Evolutionary conservation across 176 grass and related monocot species (phyloP), one percentile per base, ranked within the genome.

Genomic region (Alloteropsis semialata): DNA sequence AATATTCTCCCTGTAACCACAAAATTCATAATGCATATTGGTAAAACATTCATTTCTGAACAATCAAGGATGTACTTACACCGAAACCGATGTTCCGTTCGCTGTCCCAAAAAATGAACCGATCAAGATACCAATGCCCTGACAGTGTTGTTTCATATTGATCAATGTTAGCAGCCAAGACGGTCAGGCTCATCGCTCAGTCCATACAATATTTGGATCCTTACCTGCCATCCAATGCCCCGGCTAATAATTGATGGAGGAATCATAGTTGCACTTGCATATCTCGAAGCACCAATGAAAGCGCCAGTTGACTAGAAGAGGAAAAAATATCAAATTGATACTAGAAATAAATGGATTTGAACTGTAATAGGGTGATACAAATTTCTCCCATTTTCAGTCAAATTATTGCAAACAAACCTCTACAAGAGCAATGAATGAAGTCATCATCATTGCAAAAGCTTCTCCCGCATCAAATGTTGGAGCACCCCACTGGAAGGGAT

Each of bases 391-490:
- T 68, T 62, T 62, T 39, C 18, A 13, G 24, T 10, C 5, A 55
- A 50, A 85, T 32, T 60, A 62, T 43, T 72, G 38, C 28, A 66
- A 50, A 57, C 89, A 77, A 69, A 96, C 96, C 93, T 99, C 96
- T 38, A 99, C 91, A 81, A 99, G 37, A 69, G 79, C 91, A 69
- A 99, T 86, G 58, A 96, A 96, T 60, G 96, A 94, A 65, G 91
- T 87, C 77, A 89, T 85, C 96, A 99, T 99, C 96, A 99, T 99
- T 18, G 96, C 96, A 81, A 99, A 99, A 84, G 87, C 87, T 85
- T 99, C 96, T 25, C 96, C 93, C 5, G 91, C 96, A 75, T 99
- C 91, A 90, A 99, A 99, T 80, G 91, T 90, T 10, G 96, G 96
- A 68, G 89, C 85, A 58, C 96, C 96, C 96, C 93, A 99, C 77